Base-by-base conservation (phyloP, 1,284 basidiomycete genomes). In the Ustilago crameri region DNA sequence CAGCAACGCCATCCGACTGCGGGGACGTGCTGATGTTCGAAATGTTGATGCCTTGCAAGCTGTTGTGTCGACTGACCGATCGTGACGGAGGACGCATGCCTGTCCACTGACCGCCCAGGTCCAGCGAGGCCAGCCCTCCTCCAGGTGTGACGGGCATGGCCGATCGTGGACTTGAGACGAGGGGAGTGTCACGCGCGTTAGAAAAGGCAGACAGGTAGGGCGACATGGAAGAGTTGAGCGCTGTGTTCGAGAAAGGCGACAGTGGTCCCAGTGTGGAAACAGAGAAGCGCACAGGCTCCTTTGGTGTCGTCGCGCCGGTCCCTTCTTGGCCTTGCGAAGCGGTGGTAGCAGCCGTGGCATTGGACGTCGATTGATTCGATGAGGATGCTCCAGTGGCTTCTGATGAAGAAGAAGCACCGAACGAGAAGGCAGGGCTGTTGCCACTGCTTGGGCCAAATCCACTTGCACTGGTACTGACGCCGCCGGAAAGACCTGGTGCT, bases 201-300 rank as follows among this genome's bases (percentile, higher is more conserved):
- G 80, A 82, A 26, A 82, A 82, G 14, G 80, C 79, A n/a, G 73
- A 76, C n/a, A 80, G 69, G 18, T 82, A 82, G 7, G 80, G 80
- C 53, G 76, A 79, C 72, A 81, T 81, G 44, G 70, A 76, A 37
- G 76, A 77, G 42, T 62, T 78, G 27, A 82, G 70, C 5, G 77
- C 80, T 27, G 79, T 81, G 52, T 78, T 79, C 12, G 78, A 79
- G 42, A 82, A 82, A 9, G 80, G 79, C 24, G 79, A 80, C 23
- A 81, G 69, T 3, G 79, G 71, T 1, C 80, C 79, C 0, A 75
- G 51, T 12, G 75, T 68, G 2, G 78, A 60, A 22, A 80, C 68
- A 3, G 72, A 67, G 60, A 79, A 81, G 26, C 79, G 79, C 20
- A 70, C 62, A n/a, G 75, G 69, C 46, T 82, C 80, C 51, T 78